Evolutionary conservation across 2,329 filamentous ascomycete species (phyloP).

Genomic region (Aspergillus caelatus): DNA sequence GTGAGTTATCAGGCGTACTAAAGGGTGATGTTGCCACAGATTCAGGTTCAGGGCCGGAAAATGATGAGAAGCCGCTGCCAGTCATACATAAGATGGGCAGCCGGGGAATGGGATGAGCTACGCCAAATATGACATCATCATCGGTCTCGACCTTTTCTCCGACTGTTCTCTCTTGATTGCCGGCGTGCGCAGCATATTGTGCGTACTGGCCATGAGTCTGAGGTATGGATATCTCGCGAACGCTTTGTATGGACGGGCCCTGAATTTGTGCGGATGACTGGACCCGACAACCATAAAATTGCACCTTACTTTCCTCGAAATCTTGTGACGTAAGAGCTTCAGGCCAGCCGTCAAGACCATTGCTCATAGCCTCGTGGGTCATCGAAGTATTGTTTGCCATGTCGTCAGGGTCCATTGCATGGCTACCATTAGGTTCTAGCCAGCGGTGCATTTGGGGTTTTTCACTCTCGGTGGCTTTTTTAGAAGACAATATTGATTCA

Average conservation of each 20-base stretch:
- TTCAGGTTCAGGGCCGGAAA: constrained; percentile 10
- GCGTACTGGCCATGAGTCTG: neutral
- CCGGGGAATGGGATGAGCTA: constrained; percentile 19
- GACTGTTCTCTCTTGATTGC: neutral
- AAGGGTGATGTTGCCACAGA: constrained; percentile 14
- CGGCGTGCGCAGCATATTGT: neutral
- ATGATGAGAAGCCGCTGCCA: constrained; percentile 15
- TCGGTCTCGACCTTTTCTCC: neutral
- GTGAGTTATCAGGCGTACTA: neutral
- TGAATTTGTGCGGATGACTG: constrained; percentile 10
- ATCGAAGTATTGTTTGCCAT: constrained; percentile 12
- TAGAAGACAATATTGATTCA: neutral
- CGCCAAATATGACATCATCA: neutral
- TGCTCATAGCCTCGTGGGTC: constrained; percentile 1
- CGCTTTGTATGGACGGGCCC: neutral
- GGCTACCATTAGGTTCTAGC: constrained; percentile 4
- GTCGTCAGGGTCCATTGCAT: constrained; percentile 1
- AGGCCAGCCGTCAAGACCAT: constrained; percentile 13
- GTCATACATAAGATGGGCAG: constrained; percentile 6
- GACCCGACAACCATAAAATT: constrained; percentile 3
- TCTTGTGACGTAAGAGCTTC: constrained; percentile 7
- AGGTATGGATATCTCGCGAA: neutral
- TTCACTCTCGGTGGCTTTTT: constrained; percentile 3
- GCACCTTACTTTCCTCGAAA: neutral
- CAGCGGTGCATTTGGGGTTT: constrained; percentile 9